These are phyloP conservation scores for Nepenthes alata DNA, from an alignment of 179 eudicot genomes.

Conservation along the genomic window DNA sequence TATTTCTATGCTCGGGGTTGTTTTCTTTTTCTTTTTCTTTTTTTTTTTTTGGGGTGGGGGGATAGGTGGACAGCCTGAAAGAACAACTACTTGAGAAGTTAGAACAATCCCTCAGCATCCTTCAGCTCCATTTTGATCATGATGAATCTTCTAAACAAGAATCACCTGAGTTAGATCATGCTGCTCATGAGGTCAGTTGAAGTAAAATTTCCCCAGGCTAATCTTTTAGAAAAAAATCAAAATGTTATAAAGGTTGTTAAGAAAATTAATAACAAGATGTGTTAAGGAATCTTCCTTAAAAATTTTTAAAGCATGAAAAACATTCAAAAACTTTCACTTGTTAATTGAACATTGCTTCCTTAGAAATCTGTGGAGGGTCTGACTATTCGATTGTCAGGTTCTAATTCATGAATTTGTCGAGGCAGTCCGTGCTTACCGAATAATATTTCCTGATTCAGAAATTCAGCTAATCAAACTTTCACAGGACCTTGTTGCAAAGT, in stretches of 20 bases:
- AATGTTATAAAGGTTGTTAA: no score
- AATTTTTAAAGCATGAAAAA: neutral
- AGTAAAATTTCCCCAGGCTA: neutral
- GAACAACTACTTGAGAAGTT: constrained; percentile 80
- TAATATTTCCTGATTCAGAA: constrained; percentile 86
- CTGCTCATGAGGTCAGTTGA: constrained; percentile 49
- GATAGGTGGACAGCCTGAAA: constrained; percentile 75
- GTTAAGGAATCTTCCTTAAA: neutral
- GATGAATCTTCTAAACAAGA: constrained; percentile 33
- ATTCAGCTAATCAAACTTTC: constrained; percentile 62
- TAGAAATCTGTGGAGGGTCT: constrained; percentile 1
- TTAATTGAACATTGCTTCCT: neutral
- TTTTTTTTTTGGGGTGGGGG: neutral
- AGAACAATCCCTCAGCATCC: constrained; percentile 65
- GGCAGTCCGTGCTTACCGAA: constrained; percentile 85
- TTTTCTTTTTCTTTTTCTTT: constrained; percentile 1
- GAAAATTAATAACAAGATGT: neutral
- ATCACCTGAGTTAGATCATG: constrained; percentile 21
- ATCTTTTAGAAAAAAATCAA: neutral
- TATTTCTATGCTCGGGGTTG: no score
- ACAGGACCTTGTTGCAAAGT: constrained; percentile 58
- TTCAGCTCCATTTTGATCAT: constrained; percentile 42
- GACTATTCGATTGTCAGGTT: constrained; percentile 29
- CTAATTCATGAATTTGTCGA: constrained; percentile 76
- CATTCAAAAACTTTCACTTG: neutral